Evolutionary conservation across 1,284 basidiomycete species (phyloP).

Genomic region (Afroboletus lepidellus): DNA sequence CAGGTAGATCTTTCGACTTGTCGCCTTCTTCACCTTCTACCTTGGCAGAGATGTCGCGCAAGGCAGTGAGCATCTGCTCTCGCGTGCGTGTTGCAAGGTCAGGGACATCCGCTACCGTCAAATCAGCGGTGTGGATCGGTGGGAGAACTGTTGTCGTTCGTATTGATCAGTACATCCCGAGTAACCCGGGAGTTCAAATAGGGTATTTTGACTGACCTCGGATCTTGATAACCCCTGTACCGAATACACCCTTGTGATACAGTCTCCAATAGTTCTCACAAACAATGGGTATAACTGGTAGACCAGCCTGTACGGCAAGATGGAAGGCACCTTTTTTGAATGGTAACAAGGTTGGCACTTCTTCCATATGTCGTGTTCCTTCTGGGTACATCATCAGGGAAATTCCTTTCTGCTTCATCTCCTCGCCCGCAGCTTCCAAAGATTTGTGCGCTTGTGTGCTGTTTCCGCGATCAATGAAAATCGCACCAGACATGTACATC

Average conservation of each 20-base stretch:
- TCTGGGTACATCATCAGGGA: slow-evolving; percentile 93
- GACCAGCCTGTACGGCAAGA: slow-evolving; percentile 84
- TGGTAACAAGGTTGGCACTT: slow-evolving; percentile 69
- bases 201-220: slow-evolving; percentile 57
- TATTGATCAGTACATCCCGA: slow-evolving; percentile 14
- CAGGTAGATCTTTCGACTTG: slow-evolving; percentile 18
- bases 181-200: slow-evolving; percentile 1
- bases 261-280: slow-evolving; percentile 92
- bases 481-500: slow-evolving; percentile 88
- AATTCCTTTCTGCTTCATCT: slow-evolving; percentile 74
- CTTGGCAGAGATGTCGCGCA: slow-evolving; percentile 65
- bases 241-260: slow-evolving; percentile 80
- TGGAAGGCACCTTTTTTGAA: slow-evolving; percentile 99
- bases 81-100: slow-evolving; percentile 63
- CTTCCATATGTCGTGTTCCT: slow-evolving; percentile 80
- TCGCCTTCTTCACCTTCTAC: slow-evolving; percentile 30
- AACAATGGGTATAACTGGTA: slow-evolving; percentile 90
- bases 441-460: slow-evolving; percentile 74
- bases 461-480: slow-evolving; percentile 92
- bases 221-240: slow-evolving; percentile 75
- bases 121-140: slow-evolving; percentile 69
- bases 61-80: slow-evolving; percentile 67
- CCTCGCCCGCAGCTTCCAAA: slow-evolving; percentile 74
- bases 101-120: slow-evolving; percentile 65
- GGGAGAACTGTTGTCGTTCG: slow-evolving; percentile 59